A percentile compares a stretch with the other conserved stretches of the same genome.
Evolutionary conservation across 148 eudicot species (phyloP).

Genomic region (Vaccinium darrowii): DNA sequence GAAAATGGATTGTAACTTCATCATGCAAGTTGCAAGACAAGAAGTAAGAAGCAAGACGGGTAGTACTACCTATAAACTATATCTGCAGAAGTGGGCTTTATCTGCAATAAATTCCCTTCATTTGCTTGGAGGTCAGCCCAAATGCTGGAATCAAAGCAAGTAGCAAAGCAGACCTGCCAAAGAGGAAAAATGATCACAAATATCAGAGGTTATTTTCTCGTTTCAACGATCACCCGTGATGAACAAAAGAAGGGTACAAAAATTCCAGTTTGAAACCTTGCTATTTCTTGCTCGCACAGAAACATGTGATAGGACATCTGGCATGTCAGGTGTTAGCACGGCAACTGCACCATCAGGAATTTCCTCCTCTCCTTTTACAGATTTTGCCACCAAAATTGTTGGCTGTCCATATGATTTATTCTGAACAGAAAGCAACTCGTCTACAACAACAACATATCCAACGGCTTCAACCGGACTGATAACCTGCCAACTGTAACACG

Average conservation of each 20-base stretch:
- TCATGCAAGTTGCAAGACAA: neutral
- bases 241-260: neutral
- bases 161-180: constrained; percentile 88
- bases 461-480: constrained; percentile 95
- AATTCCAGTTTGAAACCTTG: constrained; percentile 48
- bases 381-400: constrained; percentile 86
- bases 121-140: constrained; percentile 70
- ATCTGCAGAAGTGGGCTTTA: constrained; percentile 86
- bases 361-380: constrained; percentile 97
- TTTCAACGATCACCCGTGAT: neutral
- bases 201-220: neutral
- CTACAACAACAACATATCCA: constrained; percentile 89
- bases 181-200: neutral
- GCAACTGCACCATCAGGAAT: constrained; percentile 99
- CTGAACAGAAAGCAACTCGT: constrained; percentile 91
- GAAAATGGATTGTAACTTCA: neutral
- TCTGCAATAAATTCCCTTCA: constrained; percentile 70
- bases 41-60: neutral
- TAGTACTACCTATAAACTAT: constrained; percentile 58
- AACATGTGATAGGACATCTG: constrained; percentile 97
- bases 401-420: constrained; percentile 73
- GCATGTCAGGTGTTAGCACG: constrained; percentile 97
- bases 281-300: constrained; percentile 98
- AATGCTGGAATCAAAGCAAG: constrained; percentile 84
- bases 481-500: constrained; percentile 85